Evolutionary conservation across 2,329 filamentous ascomycete genomes (phyloP), one percentile per base, ranked within the genome.

Genomic region (Colletotrichum filicis): DNA sequence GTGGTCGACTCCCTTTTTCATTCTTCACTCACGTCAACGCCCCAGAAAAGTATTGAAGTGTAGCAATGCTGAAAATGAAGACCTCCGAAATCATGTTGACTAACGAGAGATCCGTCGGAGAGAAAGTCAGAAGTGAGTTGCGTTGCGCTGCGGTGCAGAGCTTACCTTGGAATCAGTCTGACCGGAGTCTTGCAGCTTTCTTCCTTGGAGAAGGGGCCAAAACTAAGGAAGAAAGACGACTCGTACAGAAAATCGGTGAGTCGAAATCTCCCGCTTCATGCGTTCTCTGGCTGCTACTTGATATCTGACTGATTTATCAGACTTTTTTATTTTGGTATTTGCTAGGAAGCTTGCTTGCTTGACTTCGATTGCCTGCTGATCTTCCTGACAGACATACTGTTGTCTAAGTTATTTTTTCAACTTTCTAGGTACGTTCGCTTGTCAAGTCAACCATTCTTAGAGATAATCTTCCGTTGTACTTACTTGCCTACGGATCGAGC

Each of bases 331-430:
- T 19, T 49, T 82, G 65, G 78, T 79, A 66, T 28, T 16, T 5
- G 11, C 3, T 12, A 19, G 9, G 12, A 28, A 16, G 3, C 22
- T 46, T 24, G 6, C 7, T 6, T 42, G n/a, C 5, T 60, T 11
- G 22, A 7, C n/a, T 8, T 8, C 7, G 22, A 24, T 24, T 56
- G 53, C 14, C 37, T 30, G 46, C 19, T 19, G 22, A n/a, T 0
- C 12, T 9, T 26, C 11, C 35, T 5, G 14, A 3, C 8, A 79
- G 78, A 82, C 80, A 0, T 82, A 81, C 46, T 82, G 78, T 24
- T 82, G 81, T 49, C 28, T 81, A 1, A 81, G 79, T 53, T 82
- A 76, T 58, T 82, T 82, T 42, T 81, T 82, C 75, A 82, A 82
- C 64, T 79, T 61, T n/a, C 12, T 49, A 22, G 37, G 59, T 61